Percentiles rank a stretch among this genome's conserved stretches.
phyloP scores from a whole-genome alignment of 495 filamentous ascomycete species.

The Tuber umbilicatum region DNA sequence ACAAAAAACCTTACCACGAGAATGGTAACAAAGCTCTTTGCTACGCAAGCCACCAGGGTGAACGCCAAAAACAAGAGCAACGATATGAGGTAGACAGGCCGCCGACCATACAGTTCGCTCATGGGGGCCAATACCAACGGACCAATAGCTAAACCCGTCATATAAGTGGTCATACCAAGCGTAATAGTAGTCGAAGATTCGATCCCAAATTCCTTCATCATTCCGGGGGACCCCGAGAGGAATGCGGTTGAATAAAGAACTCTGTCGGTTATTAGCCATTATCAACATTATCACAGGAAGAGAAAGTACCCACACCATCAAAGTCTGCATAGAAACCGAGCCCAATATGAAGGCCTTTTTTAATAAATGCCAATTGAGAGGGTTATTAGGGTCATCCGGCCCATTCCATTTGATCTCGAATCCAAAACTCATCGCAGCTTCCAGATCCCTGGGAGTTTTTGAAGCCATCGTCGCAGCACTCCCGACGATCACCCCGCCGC shows the following conservation, averaged over 20 bases:
- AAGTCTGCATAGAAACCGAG: constrained; percentile 64
- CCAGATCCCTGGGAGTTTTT: constrained; percentile 12
- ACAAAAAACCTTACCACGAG: constrained; percentile 68
- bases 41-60: constrained; percentile 64
- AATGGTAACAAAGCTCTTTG: constrained; percentile 56
- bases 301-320: constrained; percentile 51
- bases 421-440: constrained; percentile 31
- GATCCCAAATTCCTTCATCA: constrained; percentile 61
- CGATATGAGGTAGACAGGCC: constrained; percentile 63
- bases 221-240: constrained; percentile 59
- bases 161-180: constrained; percentile 72
- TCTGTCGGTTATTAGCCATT: constrained; percentile 37
- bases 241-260: constrained; percentile 88
- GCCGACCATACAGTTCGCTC: constrained; percentile 71
- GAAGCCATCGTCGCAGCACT: constrained; percentile 10
- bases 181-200: constrained; percentile 54
- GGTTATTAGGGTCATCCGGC: constrained; percentile 60
- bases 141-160: constrained; percentile 65
- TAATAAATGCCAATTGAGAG: constrained; percentile 65
- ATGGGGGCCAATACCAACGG: constrained; percentile 68
- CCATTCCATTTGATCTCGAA: constrained; percentile 71
- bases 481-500: background rate
- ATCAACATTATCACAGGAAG: background rate
- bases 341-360: constrained; percentile 60
- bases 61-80: constrained; percentile 58